Evolutionary conservation across 768 basidiomycete species (phyloP), one percentile per base, ranked within the genome.

Genomic region (Tricholoma sp.): DNA sequence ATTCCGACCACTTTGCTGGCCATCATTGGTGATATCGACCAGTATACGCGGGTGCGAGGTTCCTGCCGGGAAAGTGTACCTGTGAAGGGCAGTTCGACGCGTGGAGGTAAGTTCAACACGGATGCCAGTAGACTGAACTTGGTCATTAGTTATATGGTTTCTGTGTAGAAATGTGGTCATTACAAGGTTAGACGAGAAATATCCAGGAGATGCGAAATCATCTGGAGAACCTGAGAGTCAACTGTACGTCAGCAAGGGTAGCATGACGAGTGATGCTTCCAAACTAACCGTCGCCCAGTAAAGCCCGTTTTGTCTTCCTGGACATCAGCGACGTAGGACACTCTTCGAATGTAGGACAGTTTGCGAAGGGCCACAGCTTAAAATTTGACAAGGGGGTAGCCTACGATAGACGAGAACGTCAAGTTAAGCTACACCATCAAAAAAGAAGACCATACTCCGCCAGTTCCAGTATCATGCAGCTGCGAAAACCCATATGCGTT

Each of bases 1-100:
- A 28, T 76, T 65, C 4, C 76, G 79, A 54, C 75, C 76, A 59
- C 81, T 83, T 37, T 69, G 69, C 59, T 80, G 77, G 1, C 83
- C 84, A 60, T 86, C 85, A 58, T 85, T 82, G 1, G 83, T 83
- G 50, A 86, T 73, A 56, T 87, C 85, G 11, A 86, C 73, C 17
- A 80, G 68, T 24, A 87, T 77, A 3, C 83, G 76, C 1, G 84
- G 84, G 24, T 71, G 60, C 1, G 65, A 66, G 4, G 80, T 79
- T 31, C 71, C 75, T 3, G 77, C 61, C 0, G 80, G 80, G 63
- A 82, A 82, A 1, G 80, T 82, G 55, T 81, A 82, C 52, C 83
- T 76, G 61, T 86, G 85, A 6, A 87, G 64, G 7, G 82, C 83
- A 1, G 83, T 77, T 41, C 83, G 74, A 4, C 82, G 76, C 3